Evolutionary conservation across 352 stramenopile species (phyloP), one percentile per base, ranked within the genome.

Genomic region (Pythium periplocum): DNA sequence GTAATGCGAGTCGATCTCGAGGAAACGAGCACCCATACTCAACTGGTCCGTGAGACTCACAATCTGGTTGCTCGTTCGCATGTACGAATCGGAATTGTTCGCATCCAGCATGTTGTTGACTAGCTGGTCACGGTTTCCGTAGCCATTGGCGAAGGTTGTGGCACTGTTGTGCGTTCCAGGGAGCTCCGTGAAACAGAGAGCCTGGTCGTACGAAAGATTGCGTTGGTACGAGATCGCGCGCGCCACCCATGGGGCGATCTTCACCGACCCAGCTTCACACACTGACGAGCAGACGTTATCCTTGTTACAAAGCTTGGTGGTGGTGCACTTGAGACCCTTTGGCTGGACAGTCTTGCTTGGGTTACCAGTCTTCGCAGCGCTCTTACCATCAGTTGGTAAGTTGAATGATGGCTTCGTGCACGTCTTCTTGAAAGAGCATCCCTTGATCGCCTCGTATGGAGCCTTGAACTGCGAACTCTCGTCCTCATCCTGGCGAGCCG

Each of bases 1-100:
- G 64, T 83, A 95, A 66, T 95, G 85, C 39, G 87, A 72, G 42
- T 95, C 85, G 11, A 92, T 51, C 62, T 95, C 85, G 45, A 95
- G 65, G 35, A 91, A 85, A 3, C 85, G 72, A 9, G 74, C 81
- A 4, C 84, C 85, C 33, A 95, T 66, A 42, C 83, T 73, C 43
- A 95, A 62, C 62, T 93, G 83, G 45, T 95, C 85, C 12, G 79
- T 85, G 3, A 95, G 46, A 2, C 62, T 87, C 45, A 93, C 75
- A 17, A 87, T 68, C 61, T 90, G 80, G 54, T 89, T 83, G 51
- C 82, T 85, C 1, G 79, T 93, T 43, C 75, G 74, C 62, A 90
- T 68, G 47, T 71, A 82, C 55, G 72, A 77, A 31, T 68, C 64
- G 11, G 65, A 51, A 40, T 87, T 80, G 41, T 65, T 80, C 51